phyloP scores from a whole-genome alignment of 177 flowering plant species.

The Viscum album region DNA sequence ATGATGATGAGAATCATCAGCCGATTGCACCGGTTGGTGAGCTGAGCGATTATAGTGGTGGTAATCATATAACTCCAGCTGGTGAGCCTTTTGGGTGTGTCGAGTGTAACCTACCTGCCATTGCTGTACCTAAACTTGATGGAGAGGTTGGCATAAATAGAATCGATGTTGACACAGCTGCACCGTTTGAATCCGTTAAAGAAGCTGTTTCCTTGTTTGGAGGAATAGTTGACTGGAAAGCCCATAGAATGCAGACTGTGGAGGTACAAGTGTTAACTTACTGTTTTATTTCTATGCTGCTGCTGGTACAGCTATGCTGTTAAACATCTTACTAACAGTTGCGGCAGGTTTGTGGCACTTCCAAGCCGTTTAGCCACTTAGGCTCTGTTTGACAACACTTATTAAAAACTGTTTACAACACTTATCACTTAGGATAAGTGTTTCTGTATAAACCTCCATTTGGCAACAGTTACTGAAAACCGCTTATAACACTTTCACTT shows the following conservation, averaged over 20 bases:
- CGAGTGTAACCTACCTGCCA: conserved; percentile 7
- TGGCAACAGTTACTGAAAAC: too few species aligned
- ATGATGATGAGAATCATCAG: neutral
- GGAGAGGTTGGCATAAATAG: conserved; percentile 18
- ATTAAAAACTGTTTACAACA: too few species aligned
- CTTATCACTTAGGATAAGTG: too few species aligned
- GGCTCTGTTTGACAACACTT: too few species aligned
- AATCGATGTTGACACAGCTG: conserved; percentile 50
- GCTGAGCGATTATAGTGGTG: conserved; percentile 11
- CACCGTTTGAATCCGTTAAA: conserved; percentile 85
- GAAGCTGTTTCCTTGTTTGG: conserved; percentile 87
- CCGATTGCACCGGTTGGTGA: conserved; percentile 13
- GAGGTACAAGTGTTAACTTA: conserved; percentile 40
- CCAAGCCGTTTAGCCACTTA: too few species aligned
- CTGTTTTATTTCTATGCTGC: neutral
- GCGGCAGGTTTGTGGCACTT: too few species aligned
- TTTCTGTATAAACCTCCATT: too few species aligned
- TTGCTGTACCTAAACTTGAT: conserved; percentile 12
- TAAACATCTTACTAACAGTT: neutral
- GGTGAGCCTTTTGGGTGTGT: conserved; percentile 12
- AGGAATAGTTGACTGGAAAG: conserved; percentile 71
- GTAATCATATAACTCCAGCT: conserved; percentile 5
- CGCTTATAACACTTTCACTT: too few species aligned
- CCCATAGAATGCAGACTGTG: conserved; percentile 51
- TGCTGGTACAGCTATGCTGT: neutral